Base-by-base conservation (phyloP, 257 asterid species). In the Oldenlandia corymbosa region DNA sequence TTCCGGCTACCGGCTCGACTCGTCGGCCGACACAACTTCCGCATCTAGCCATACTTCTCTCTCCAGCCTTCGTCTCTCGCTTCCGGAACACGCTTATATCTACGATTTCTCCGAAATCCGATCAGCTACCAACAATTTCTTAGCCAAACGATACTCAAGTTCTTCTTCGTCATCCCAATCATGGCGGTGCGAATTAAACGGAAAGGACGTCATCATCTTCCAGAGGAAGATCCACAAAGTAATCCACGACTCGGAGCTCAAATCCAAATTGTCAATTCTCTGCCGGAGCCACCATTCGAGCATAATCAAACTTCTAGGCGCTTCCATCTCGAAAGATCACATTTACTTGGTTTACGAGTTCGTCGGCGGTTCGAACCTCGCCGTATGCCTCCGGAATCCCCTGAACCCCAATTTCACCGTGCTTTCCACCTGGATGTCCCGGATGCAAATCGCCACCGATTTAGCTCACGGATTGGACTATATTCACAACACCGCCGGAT, bases 51-150 rank as follows among this genome's bases (percentile, higher is more conserved):
- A 60, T 31, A 57, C 77, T 43, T 87, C 97, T 24, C 67, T 85
- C 56, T 69, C 88, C 66, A 81, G 73, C 73, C 78, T 90, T 51
- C 96, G 78, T 30, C 77, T 79, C 0, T 71, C 81, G 30, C 81
- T 93, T 12, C 92, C 96, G 0, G 91, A 85, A 10, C 75, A 64
- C 65, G 67, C 92, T 1, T 73, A 76, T 17, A 83, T 90, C 24
- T 90, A 90, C 73, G 87, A 81, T 27, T 87, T 90, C 83, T 69
- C 94, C n/a, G 90, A 83, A 28, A 88, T 93, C 32, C 91, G 99
- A 48, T 62, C 94, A 47, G 97, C 96, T 72, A 90, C 96, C 37
- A 93, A 93, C 76, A 93, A 90, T 46, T 93, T 93, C 84, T 94
- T 93, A 56, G 73, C 79, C 1, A 87, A 85, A 56, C 87, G 92